A percentile compares a stretch with the other conserved stretches of the same genome.
Conservation (phyloP, 768 basidiomycete genomes). For the Lepiota venenata region DNA sequence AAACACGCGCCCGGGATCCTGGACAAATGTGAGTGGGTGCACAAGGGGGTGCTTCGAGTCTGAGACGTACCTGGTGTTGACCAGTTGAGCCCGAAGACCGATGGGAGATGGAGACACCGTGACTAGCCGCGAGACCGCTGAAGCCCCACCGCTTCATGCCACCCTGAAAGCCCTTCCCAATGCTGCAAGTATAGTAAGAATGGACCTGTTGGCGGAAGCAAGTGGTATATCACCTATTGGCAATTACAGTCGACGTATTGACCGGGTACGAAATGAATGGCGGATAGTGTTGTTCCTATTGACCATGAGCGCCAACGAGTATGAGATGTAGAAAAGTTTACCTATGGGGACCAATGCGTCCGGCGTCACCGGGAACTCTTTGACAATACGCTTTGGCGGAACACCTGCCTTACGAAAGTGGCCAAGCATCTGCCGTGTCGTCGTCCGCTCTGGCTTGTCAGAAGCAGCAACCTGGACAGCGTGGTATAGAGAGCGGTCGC, state of each 20-base stretch:
- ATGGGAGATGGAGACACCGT: constrained; percentile 95
- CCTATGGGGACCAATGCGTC: constrained; percentile 92
- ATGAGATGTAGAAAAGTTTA: constrained; percentile 30
- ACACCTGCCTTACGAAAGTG: constrained; percentile 87
- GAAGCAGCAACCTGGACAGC: constrained; percentile 93
- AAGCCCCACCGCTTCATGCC: constrained; percentile 97
- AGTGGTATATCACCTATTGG: constrained; percentile 71
- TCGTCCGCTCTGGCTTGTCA: constrained; percentile 67
- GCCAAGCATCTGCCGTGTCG: constrained; percentile 78
- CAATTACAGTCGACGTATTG: constrained; percentile 92
- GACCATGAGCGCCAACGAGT: neutral
- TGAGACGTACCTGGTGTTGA: constrained; percentile 75
- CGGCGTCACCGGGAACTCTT: constrained; percentile 83
- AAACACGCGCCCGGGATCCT: constrained; percentile 96
- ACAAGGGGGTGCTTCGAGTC: neutral
- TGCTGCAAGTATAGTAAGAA: constrained; percentile 40
- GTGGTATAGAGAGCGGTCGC: constrained; percentile 73
- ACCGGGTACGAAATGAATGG: constrained; percentile 95
- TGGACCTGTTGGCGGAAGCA: neutral
- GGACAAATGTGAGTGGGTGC: constrained; percentile 6
- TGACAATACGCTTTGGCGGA: constrained; percentile 77
- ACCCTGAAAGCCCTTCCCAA: constrained; percentile 97
- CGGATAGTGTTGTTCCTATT: constrained; percentile 83
- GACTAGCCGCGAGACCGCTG: constrained; percentile 86
- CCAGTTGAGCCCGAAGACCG: constrained; percentile 92